Conservation (phyloP, 768 basidiomycete species). For the Xerocomellus dryophilus region DNA sequence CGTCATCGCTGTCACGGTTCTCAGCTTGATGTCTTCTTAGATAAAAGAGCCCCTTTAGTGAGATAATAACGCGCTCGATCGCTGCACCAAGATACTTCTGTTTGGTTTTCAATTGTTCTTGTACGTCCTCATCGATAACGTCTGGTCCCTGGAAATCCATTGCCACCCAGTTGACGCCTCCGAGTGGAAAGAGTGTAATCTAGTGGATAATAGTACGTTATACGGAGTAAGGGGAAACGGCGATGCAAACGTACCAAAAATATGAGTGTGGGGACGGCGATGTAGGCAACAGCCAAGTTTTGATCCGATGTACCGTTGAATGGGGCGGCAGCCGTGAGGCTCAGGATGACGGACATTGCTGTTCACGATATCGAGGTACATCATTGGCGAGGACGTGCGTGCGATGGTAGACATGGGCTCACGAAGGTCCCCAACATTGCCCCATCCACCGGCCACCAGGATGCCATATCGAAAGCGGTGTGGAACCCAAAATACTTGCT, state of each 20-base stretch:
- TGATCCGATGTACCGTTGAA: conserved; percentile 60
- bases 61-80: conserved; percentile 12
- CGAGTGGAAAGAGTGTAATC: conserved; percentile 65
- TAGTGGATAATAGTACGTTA: conserved; percentile 17
- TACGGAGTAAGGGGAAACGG: neutral
- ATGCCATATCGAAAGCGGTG: conserved; percentile 73
- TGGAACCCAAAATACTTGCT: conserved; percentile 72
- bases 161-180: conserved; percentile 50
- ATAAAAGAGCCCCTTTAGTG: neutral
- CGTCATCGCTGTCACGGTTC: neutral
- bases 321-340: conserved; percentile 56
- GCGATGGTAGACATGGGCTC: conserved; percentile 21
- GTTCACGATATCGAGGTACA: neutral
- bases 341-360: conserved; percentile 68
- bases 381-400: neutral
- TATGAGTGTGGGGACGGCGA: conserved; percentile 58
- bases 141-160: conserved; percentile 69
- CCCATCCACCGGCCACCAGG: conserved; percentile 65
- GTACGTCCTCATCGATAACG: conserved; percentile 53
- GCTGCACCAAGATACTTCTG: conserved; percentile 25
- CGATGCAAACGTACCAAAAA: conserved; percentile 45
- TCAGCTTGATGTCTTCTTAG: neutral
- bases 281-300: conserved; percentile 63
- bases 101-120: conserved; percentile 40
- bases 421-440: conserved; percentile 72